Evolutionary conservation across 768 basidiomycete genomes (phyloP), one percentile per base, ranked within the genome.

Genomic region (Tylopilus vinaceipallidus): DNA sequence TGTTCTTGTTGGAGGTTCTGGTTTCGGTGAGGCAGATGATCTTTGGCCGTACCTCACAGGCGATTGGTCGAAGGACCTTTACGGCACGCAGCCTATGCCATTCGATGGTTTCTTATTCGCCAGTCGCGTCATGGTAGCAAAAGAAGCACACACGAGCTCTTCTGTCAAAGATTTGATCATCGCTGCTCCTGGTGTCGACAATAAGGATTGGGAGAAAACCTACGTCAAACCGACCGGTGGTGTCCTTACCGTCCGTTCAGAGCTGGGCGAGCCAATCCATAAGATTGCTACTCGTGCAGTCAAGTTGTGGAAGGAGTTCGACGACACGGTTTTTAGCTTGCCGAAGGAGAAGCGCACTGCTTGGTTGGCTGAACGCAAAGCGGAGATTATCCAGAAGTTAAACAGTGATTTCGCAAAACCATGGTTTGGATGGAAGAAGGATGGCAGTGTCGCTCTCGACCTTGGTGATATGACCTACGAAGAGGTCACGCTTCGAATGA

Each of bases 271-370:
- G 70, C 97, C 97, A 11, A 98, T 98, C 60, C 97, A 99, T 76
- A 99, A 99, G 77, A 91, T 99, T 64, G 95, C 97, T 29, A 99
- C 86, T 35, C 89, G 97, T 41, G 97, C 82, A 30, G 91, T 99
- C 69, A 98, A 91, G 76, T 78, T 99, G 35, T 99, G 97, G 97
- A 93, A 94, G 70, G 95, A 98, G 74, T 98, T 98, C 66, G 97
- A 99, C 62, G 86, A 95, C 60, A 91, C 86, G 20, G 89, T 99
- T 49, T 99, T 98, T 81, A 88, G 86, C 68, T 69, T 98, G 59
- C 86, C 95, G 10, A 92, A 94, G 75, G 97, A 98, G 75, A 99
- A 99, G 79, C 87, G 95, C 40, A 77, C 71, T 13, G 78, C 81
- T 1, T 99, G 95, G 95, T 75, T 98, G 56, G 74, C 75, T 36